phyloP scores from a whole-genome alignment of 1,139 yeast species.

The Suhomyces atakaporum region DNA sequence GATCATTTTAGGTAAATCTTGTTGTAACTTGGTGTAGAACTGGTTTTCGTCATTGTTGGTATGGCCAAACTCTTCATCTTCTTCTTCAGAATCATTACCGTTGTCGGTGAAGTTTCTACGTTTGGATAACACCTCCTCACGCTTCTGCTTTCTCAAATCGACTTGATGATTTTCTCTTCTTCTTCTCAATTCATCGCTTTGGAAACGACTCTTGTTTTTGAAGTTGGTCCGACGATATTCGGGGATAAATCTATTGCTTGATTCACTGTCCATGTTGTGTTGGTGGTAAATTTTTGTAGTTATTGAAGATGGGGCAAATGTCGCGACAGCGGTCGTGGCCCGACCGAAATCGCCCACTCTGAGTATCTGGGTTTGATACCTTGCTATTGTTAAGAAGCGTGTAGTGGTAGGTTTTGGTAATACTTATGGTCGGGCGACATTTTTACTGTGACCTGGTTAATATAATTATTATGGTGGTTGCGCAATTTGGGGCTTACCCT shows the following conservation, averaged over 20 bases:
- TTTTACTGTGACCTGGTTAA: too few species aligned
- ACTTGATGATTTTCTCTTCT: constrained; percentile 98
- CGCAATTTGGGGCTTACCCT: too few species aligned
- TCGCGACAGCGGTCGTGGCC: neutral
- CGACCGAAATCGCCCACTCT: too few species aligned
- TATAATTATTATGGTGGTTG: too few species aligned
- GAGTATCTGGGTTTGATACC: too few species aligned
- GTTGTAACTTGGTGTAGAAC: constrained; percentile 60
- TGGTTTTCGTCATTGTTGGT: constrained; percentile 46
- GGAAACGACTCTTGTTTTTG: constrained; percentile 92
- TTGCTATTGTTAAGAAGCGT: too few species aligned
- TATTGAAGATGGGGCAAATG: too few species aligned
- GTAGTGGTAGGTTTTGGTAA: too few species aligned
- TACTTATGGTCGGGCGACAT: too few species aligned
- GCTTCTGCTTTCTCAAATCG: constrained; percentile 91
- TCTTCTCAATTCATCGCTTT: constrained; percentile 94
- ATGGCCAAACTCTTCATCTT: constrained; percentile 49
- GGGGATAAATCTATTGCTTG: constrained; percentile 86
- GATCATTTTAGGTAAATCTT: constrained; percentile 84
- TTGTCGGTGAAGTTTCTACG: constrained; percentile 70
- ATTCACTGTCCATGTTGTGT: constrained; percentile 66
- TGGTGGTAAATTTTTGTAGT: constrained; percentile 4
- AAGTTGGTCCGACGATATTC: constrained; percentile 97
- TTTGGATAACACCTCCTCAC: constrained; percentile 92
- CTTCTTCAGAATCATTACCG: constrained; percentile 46